Percentiles rank a stretch among this genome's conserved stretches.
Conservation (phyloP, 2,329 filamentous ascomycete genomes). For the Penicillium sp. region DNA sequence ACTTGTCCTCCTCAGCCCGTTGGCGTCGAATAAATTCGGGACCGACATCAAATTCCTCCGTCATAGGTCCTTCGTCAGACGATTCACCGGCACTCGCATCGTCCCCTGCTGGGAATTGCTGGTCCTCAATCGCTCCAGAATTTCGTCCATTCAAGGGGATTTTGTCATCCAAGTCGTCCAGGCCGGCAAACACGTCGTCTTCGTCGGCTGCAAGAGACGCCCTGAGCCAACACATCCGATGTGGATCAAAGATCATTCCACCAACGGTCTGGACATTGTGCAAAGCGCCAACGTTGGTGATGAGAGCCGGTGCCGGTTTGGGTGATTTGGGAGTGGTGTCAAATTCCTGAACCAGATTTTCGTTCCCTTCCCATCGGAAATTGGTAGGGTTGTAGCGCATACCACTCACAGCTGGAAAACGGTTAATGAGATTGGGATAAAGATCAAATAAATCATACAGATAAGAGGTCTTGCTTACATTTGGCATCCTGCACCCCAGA, state of each 20-base stretch:
- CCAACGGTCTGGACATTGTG: constrained; percentile 90
- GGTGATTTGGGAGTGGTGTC: constrained; percentile 53
- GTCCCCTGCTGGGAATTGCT: constrained; percentile 29
- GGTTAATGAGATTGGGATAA: constrained; percentile 3
- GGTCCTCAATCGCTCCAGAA: constrained; percentile 27
- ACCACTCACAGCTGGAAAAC: constrained; percentile 70
- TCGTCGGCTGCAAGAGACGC: constrained; percentile 61
- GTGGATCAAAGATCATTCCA: constrained; percentile 98
- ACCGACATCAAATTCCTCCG: constrained; percentile 96
- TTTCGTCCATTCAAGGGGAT: constrained; percentile 18
- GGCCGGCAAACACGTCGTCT: constrained; percentile 89
- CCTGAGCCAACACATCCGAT: constrained; percentile 97
- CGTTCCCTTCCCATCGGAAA: constrained; percentile 94
- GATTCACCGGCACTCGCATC: constrained; percentile 45
- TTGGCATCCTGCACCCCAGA: constrained; percentile 71
- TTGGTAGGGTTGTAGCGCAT: constrained; percentile 92
- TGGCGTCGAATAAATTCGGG: constrained; percentile 89
- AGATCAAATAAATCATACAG: not conserved
- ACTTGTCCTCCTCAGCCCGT: constrained; percentile 85
- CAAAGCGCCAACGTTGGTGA: constrained; percentile 80
- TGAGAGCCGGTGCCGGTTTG: constrained; percentile 63
- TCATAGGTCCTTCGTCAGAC: constrained; percentile 75
- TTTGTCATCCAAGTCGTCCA: constrained; percentile 84
- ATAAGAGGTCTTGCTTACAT: constrained; percentile 56
- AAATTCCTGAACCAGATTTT: constrained; percentile 75